Percentiles rank a stretch among this genome's conserved stretches.
Evolutionary conservation across 2,329 filamentous ascomycete species (phyloP).

Genomic region (Colletotrichum somersetense): DNA sequence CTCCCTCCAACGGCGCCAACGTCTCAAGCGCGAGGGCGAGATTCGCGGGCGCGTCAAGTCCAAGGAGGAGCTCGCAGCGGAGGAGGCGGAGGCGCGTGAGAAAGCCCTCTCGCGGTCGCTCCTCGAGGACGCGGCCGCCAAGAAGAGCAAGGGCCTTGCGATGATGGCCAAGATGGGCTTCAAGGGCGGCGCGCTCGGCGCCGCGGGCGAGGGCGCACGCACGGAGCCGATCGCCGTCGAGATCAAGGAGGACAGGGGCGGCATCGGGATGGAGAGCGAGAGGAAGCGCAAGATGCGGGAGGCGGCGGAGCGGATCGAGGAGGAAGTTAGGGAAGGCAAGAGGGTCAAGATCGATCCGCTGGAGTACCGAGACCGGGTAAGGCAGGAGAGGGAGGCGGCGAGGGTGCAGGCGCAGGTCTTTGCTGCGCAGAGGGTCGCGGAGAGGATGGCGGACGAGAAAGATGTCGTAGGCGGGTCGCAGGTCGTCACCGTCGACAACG

Average conservation of each 20-base stretch:
- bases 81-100: constrained; percentile 79
- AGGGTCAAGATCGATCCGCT: constrained; percentile 73
- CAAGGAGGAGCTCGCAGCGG: constrained; percentile 84
- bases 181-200: constrained; percentile 80
- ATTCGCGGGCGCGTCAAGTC: constrained; percentile 78
- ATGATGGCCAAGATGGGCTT: constrained; percentile 99
- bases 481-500: background rate
- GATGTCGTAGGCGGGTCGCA: constrained; percentile 37
- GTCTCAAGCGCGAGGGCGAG: constrained; percentile 73
- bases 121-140: constrained; percentile 67
- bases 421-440: constrained; percentile 85
- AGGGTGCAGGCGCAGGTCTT: constrained; percentile 77
- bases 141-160: constrained; percentile 85
- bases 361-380: constrained; percentile 80
- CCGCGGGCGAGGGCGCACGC: constrained; percentile 57
- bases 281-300: constrained; percentile 82
- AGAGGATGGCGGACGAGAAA: constrained; percentile 76
- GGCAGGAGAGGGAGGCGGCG: constrained; percentile 76
- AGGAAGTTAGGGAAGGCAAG: constrained; percentile 65
- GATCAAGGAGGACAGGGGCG: constrained; percentile 83
- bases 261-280: constrained; percentile 86
- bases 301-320: constrained; percentile 62
- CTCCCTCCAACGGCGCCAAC: constrained; percentile 66
- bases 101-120: constrained; percentile 81
- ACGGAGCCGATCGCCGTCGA: constrained; percentile 81